Conservation (phyloP, 2,329 filamentous ascomycete species). For the Akanthomyces uredinophilus region DNA sequence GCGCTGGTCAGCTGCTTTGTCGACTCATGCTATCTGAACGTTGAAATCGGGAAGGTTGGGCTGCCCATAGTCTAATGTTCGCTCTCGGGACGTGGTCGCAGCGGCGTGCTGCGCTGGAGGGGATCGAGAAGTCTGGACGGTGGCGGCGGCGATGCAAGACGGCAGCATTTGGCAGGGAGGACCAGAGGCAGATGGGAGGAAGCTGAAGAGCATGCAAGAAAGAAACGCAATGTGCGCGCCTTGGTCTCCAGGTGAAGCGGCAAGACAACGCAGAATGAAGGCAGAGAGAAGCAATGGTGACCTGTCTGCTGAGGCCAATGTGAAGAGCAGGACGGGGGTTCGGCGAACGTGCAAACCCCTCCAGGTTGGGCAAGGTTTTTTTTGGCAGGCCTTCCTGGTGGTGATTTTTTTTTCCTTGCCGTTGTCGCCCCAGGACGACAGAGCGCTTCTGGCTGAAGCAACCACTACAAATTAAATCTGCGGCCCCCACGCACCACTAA, state of each 20-base stretch:
- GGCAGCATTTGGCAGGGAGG: constrained; percentile 6
- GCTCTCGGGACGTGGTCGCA: constrained; percentile 19
- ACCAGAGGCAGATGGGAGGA: background rate
- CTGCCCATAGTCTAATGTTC: constrained; percentile 29
- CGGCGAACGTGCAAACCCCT: background rate
- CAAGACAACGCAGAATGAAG: background rate
- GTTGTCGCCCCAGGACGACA: background rate
- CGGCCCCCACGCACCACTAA: background rate
- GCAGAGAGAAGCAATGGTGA: constrained; percentile 16
- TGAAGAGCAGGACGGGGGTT: constrained; percentile 15
- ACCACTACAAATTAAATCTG: background rate
- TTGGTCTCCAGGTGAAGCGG: background rate
- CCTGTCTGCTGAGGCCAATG: constrained; percentile 3
- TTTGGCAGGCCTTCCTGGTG: background rate
- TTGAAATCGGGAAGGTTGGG: constrained; percentile 25
- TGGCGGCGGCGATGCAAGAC: constrained; percentile 20
- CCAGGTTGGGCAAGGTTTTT: constrained; percentile 1
- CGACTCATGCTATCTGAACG: constrained; percentile 32
- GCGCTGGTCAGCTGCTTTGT: constrained; percentile 22
- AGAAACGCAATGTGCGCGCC: background rate
- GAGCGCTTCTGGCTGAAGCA: background rate
- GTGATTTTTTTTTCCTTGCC: background rate
- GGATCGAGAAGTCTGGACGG: constrained; percentile 32
- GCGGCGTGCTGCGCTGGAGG: constrained; percentile 20
- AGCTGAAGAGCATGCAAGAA: background rate